Percentiles rank a stretch among this genome's conserved stretches.
Evolutionary conservation across 495 filamentous ascomycete genomes (phyloP).

Genomic region (Talaromyces trachyspermus): DNA sequence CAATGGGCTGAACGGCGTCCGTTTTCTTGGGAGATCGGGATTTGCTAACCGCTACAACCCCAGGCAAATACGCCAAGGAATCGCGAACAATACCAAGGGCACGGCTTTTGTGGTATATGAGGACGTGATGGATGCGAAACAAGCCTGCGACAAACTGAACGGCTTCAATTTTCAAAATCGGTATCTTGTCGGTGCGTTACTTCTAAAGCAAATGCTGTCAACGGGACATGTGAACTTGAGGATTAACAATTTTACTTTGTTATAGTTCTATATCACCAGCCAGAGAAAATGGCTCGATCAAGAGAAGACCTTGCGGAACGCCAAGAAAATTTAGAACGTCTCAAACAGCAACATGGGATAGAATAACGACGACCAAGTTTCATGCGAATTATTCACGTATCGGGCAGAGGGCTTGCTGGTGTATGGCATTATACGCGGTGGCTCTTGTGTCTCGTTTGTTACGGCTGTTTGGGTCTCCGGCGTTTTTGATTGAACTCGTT

Average conservation of each 20-base stretch:
- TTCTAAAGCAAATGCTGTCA: neutral
- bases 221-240: neutral
- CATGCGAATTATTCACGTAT: no score
- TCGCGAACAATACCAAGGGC: slow-evolving; percentile 93
- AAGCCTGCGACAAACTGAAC: slow-evolving; percentile 98
- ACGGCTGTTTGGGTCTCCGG: neutral
- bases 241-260: slow-evolving; percentile 9
- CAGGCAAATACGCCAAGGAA: slow-evolving; percentile 97
- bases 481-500: no score
- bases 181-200: slow-evolving; percentile 87
- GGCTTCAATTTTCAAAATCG: slow-evolving; percentile 99
- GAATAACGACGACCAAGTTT: slow-evolving; percentile 55
- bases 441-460: neutral
- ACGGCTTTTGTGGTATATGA: slow-evolving; percentile 99
- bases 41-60: neutral
- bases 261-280: slow-evolving; percentile 93
- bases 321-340: slow-evolving; percentile 93
- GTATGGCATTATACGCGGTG: neutral
- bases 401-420: no score
- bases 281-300: slow-evolving; percentile 90
- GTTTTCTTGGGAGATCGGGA: neutral
- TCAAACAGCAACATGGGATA: slow-evolving; percentile 97
- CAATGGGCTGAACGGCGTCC: neutral
- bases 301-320: slow-evolving; percentile 91
- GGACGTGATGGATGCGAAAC: slow-evolving; percentile 98